phyloP scores from a whole-genome alignment of 2,329 filamentous ascomycete genomes.

The Lachnellula subtilissima region DNA sequence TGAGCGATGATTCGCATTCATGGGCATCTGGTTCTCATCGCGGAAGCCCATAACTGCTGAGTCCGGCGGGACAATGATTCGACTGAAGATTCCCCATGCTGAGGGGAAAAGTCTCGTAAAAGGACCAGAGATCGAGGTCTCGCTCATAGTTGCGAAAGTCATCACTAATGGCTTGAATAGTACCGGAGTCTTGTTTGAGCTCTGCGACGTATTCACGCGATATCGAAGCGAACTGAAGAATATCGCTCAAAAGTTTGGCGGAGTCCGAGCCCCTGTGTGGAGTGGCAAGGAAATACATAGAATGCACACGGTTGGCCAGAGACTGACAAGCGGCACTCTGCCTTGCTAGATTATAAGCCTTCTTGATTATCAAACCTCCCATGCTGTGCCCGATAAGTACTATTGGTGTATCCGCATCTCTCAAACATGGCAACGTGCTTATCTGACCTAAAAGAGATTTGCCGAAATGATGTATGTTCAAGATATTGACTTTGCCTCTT shows the following conservation, averaged over 20 bases:
- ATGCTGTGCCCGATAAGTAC: conserved; percentile 43
- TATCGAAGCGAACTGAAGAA: conserved; percentile 3
- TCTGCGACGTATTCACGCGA: conserved; percentile 27
- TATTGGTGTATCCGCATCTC: conserved; percentile 32
- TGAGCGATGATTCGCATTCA: conserved; percentile 31
- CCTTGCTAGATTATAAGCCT: conserved; percentile 26
- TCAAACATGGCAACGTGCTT: conserved; percentile 11
- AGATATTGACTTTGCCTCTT: conserved; percentile 5
- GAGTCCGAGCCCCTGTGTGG: conserved; percentile 28
- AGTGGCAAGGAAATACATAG: conserved; percentile 35
- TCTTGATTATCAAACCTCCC: conserved; percentile 37
- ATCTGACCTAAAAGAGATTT: conserved; percentile 29
- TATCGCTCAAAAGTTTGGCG: conserved; percentile 9
- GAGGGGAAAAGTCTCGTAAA: conserved; percentile 40
- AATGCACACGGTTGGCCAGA: conserved; percentile 22
- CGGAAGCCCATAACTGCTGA: conserved; percentile 27
- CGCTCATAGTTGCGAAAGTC: conserved; percentile 30
- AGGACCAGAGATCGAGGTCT: conserved; percentile 36
- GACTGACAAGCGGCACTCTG: conserved; percentile 8
- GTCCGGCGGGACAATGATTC: conserved; percentile 25
- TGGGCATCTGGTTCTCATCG: conserved; percentile 18
- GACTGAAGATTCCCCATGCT: conserved; percentile 20
- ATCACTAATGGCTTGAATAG: conserved; percentile 31
- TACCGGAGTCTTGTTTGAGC: conserved; percentile 30
- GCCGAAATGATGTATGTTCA: conserved; percentile 31